Percentiles rank a stretch among this genome's conserved stretches.
phyloP scores from a whole-genome alignment of 2,329 filamentous ascomycete species.

The Fusarium sp. region DNA sequence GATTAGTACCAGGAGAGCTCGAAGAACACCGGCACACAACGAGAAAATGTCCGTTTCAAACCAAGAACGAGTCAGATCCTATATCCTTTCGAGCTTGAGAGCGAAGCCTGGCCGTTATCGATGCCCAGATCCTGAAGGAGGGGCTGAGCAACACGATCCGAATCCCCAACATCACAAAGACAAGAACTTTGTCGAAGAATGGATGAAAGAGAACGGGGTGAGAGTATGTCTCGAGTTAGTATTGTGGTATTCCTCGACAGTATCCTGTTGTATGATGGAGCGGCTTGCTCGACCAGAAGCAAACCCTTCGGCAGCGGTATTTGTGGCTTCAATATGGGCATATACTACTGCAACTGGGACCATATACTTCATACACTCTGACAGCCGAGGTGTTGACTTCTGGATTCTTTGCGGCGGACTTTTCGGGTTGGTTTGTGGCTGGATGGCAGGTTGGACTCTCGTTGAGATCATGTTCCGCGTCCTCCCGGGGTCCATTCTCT shows the following conservation, averaged over 20 bases:
- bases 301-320: background rate
- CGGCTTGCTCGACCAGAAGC: background rate
- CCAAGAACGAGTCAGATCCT: background rate
- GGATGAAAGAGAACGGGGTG: too few species aligned
- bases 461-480: background rate
- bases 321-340: background rate
- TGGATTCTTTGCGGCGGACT: background rate
- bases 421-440: background rate
- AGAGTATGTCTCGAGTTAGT: background rate
- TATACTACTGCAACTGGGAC: background rate
- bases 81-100: background rate
- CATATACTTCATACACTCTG: background rate
- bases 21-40: background rate
- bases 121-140: background rate
- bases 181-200: too few species aligned
- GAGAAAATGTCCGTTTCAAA: background rate
- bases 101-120: background rate
- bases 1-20: background rate
- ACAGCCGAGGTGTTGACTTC: background rate
- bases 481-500: background rate
- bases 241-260: background rate
- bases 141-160: background rate
- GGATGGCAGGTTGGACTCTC: background rate
- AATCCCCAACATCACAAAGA: too few species aligned
- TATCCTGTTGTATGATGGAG: background rate